A percentile compares a stretch with the other conserved stretches of the same genome.
These are phyloP conservation scores for Cynara cardunculus DNA, from an alignment of 129 eudicot species.

Conservation along the genomic window DNA sequence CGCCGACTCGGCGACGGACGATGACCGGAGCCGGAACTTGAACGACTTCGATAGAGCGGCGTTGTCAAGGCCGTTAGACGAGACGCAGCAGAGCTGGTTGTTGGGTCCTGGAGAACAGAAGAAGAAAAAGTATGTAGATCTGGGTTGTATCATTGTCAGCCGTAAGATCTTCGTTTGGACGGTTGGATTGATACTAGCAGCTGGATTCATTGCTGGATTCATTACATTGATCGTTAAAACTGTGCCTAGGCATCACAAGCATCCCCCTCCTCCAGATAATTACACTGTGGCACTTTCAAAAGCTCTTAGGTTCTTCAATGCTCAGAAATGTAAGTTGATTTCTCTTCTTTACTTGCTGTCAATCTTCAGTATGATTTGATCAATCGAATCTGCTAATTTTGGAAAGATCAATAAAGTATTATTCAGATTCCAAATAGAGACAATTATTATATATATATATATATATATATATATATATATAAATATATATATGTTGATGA, in stretches of 20 bases:
- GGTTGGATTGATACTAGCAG: slow-evolving; percentile 63
- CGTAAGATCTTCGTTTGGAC: slow-evolving; percentile 77
- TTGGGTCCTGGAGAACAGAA: slow-evolving; percentile 87
- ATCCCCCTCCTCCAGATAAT: slow-evolving; percentile 70
- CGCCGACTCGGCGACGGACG: slow-evolving; percentile 77
- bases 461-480: neutral
- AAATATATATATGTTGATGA: neutral
- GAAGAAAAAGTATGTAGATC: slow-evolving; percentile 86
- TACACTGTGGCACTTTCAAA: slow-evolving; percentile 70
- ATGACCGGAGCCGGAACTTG: slow-evolving; percentile 71
- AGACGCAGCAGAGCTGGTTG: slow-evolving; percentile 88
- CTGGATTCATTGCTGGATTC: slow-evolving; percentile 67
- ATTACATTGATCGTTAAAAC: slow-evolving; percentile 56
- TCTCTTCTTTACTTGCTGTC: neutral
- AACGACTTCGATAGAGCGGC: slow-evolving; percentile 79
- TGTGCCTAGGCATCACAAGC: slow-evolving; percentile 62
- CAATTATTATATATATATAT: neutral
- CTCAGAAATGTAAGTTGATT: slow-evolving; percentile 43
- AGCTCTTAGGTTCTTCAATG: slow-evolving; percentile 89
- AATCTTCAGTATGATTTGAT: neutral
- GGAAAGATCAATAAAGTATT: too few species aligned
- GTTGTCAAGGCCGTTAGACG: slow-evolving; percentile 68
- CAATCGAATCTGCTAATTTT: too few species aligned
- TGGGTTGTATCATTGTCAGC: slow-evolving; percentile 80
- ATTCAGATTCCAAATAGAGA: neutral